These are phyloP conservation scores for Fusarium algeriense DNA, from an alignment of 2,329 filamentous ascomycete species.

Conservation along the genomic window DNA sequence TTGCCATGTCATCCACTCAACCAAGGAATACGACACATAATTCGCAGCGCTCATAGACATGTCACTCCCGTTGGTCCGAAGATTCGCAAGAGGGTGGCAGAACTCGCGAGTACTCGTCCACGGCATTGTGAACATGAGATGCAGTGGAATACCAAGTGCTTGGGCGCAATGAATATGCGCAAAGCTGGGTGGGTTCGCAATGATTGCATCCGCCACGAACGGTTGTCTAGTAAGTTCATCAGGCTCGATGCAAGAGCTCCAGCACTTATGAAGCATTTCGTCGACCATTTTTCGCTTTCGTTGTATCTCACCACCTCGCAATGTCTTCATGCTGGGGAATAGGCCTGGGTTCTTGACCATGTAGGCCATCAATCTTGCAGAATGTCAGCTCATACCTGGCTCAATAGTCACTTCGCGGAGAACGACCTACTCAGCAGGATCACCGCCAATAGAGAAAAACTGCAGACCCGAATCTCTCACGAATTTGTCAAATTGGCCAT, in stretches of 20 bases:
- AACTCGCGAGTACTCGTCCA: constrained; percentile 80
- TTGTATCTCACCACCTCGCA: constrained; percentile 47
- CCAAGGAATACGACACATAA: constrained; percentile 76
- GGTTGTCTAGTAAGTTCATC: constrained; percentile 38
- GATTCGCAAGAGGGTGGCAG: constrained; percentile 78
- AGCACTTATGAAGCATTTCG: constrained; percentile 49
- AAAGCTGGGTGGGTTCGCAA: constrained; percentile 64
- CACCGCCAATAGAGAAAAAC: constrained; percentile 17
- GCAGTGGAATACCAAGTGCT: constrained; percentile 58
- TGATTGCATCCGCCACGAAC: constrained; percentile 64
- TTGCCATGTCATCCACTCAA: constrained; percentile 84
- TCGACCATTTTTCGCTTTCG: constrained; percentile 46
- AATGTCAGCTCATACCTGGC: background rate
- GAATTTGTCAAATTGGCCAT: constrained; percentile 17
- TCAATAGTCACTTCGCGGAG: rapidly evolving
- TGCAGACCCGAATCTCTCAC: constrained; percentile 7
- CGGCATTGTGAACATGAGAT: constrained; percentile 73
- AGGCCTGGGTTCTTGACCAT: constrained; percentile 51
- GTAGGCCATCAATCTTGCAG: constrained; percentile 29
- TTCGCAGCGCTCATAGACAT: constrained; percentile 62
- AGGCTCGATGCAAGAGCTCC: constrained; percentile 43
- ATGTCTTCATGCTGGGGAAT: constrained; percentile 46
- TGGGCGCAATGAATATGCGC: constrained; percentile 63
- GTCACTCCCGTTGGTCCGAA: constrained; percentile 61
- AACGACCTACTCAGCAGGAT: constrained; percentile 7